phyloP scores from a whole-genome alignment of 2,329 filamentous ascomycete genomes.

The Dryadomyces quercivorus region DNA sequence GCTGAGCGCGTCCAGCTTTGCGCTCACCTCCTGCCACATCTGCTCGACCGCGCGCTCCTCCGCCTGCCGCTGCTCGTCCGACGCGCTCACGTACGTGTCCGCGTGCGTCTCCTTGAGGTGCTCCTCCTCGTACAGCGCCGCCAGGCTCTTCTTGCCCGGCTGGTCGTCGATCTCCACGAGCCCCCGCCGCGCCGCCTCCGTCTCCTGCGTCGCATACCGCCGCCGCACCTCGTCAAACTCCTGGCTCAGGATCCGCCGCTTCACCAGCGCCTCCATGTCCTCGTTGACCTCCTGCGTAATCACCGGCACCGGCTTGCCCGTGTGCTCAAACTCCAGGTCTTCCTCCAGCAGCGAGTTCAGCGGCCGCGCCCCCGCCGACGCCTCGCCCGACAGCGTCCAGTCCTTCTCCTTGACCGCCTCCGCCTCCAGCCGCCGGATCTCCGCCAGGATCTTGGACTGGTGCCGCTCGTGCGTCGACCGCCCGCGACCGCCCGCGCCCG shows the following conservation, averaged over 20 bases:
- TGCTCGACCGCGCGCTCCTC: constrained; percentile 74
- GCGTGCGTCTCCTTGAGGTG: constrained; percentile 69
- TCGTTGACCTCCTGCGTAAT: constrained; percentile 87
- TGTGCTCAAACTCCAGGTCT: constrained; percentile 89
- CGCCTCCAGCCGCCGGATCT: constrained; percentile 84
- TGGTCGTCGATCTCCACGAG: constrained; percentile 73
- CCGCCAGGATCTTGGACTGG: constrained; percentile 73
- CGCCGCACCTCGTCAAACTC: constrained; percentile 89
- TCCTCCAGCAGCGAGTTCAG: constrained; percentile 88
- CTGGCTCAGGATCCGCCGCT: constrained; percentile 75
- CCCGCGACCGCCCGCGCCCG: constrained; percentile 54
- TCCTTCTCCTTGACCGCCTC: constrained; percentile 80
- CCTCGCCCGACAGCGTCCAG: constrained; percentile 86
- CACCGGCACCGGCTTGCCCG: constrained; percentile 87
- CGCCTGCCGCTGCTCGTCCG: constrained; percentile 69
- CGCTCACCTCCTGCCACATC: constrained; percentile 71
- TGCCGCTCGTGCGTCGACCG: constrained; percentile 76
- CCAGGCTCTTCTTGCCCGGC: constrained; percentile 77
- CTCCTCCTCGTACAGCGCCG: constrained; percentile 89
- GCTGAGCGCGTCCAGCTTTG: constrained; percentile 75
- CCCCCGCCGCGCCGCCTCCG: constrained; percentile 47
- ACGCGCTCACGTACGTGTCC: constrained; percentile 64
- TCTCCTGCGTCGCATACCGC: constrained; percentile 53
- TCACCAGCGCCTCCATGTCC: constrained; percentile 86
- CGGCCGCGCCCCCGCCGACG: constrained; percentile 67